Conservation (phyloP, 23 red algal species). For the Agarophyton chilense region DNA sequence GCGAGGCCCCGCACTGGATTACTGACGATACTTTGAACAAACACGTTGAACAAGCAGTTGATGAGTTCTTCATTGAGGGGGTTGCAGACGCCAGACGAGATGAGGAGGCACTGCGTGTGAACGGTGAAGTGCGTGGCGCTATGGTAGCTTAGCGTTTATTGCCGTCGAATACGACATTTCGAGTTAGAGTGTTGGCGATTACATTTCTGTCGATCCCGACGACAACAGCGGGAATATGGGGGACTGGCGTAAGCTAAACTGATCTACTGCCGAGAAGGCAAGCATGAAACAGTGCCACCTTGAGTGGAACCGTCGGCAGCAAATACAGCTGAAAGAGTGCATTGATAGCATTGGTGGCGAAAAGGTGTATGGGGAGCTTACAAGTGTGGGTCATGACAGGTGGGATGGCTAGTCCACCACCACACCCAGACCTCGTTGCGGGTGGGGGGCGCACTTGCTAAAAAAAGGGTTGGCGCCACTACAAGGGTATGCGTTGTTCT, state of each 20-base stretch:
- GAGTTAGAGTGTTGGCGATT: not conserved
- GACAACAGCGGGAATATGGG: not conserved
- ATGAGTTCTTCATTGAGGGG: slow-evolving; percentile 57
- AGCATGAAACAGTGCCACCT: too few species aligned
- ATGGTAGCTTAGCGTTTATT: not conserved
- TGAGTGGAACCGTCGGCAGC: too few species aligned
- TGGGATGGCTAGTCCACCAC: not conserved
- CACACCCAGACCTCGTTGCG: too few species aligned
- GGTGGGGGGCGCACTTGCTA: too few species aligned
- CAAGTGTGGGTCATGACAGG: not conserved
- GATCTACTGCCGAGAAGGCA: too few species aligned
- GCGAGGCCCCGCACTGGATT: slow-evolving; percentile 16
- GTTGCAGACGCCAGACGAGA: slow-evolving; percentile 12
- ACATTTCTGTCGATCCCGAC: not conserved
- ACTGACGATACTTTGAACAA: slow-evolving; percentile 45
- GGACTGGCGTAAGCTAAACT: not conserved
- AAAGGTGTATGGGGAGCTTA: not conserved
- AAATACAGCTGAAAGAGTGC: too few species aligned
- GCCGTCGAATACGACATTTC: not conserved
- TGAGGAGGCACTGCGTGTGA: not conserved
- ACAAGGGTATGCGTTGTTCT: too few species aligned
- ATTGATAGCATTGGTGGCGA: not conserved
- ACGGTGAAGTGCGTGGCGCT: not conserved
- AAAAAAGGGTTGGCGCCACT: too few species aligned
- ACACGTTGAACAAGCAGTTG: slow-evolving; percentile 46